Evolutionary conservation across 1,139 yeast species (phyloP), one percentile per base, ranked within the genome.

Genomic region (Geotrichum australiense): DNA sequence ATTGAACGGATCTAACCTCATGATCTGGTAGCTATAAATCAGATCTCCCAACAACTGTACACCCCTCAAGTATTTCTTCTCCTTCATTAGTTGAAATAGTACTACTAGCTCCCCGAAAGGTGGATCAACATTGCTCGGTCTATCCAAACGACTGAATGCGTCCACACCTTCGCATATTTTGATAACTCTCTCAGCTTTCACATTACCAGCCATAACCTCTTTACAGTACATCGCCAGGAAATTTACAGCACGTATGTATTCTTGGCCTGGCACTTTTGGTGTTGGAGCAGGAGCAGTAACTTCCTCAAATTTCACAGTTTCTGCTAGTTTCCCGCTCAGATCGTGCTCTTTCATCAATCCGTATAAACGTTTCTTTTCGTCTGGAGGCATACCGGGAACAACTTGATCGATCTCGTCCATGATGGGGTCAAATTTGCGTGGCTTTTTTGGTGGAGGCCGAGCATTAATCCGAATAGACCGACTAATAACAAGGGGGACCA

Each of bases 1-100:
- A 39, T 63, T 63, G 40, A 58, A 52, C 2, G 65, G 64, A 43
- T 62, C 66, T 36, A 63, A 49, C 29, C 67, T 49, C 11, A 57
- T 61, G 7, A 45, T 42, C 22, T 53, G 53, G 22, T 52, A 56
- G 3, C 59, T 48, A 45, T 63, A 62, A 3, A 63, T 50, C 8
- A 53, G 42, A 42, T 57, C 59, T 0, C 61, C 61, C 2, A 53
- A 58, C 11, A 46, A 24, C 7, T 42, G 46, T 12, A 57, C 43
- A 4, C 35, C 35, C 3, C 47, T 35, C 7, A 33, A 16, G 8
- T 28, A 24, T 8, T 29, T 16, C 27, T 40, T 42, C 25, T 41
- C 38, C 20, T 45, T 45, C 4, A 45, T 45, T 20, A 45, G 19
- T 19, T 45, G 48, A 25, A 45, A 45, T 11, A 45, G 25, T n/a